These are phyloP conservation scores for Leccinum laetum DNA, from an alignment of 1,284 basidiomycete species.

Conservation along the genomic window DNA sequence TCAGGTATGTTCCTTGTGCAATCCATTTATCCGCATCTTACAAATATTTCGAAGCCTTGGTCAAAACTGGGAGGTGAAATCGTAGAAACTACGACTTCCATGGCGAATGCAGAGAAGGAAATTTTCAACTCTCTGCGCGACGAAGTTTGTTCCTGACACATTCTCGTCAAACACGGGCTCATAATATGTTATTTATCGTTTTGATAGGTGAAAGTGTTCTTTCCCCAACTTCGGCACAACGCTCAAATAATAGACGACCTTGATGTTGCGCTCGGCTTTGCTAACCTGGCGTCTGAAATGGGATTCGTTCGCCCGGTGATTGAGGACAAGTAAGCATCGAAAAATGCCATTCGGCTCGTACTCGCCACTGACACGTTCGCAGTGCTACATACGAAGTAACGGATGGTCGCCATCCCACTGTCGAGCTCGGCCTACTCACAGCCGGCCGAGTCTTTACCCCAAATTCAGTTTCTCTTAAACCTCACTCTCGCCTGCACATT, in stretches of 20 bases:
- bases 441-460: constrained; percentile 80
- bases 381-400: constrained; percentile 69
- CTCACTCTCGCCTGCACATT: constrained; percentile 65
- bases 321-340: constrained; percentile 63
- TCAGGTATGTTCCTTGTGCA: constrained; percentile 43
- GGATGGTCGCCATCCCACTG: constrained; percentile 90
- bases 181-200: not conserved
- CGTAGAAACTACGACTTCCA: constrained; percentile 53
- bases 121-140: constrained; percentile 69
- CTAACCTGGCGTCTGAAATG: constrained; percentile 80
- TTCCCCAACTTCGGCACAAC: constrained; percentile 65
- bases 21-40: not conserved
- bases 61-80: constrained; percentile 69
- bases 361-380: constrained; percentile 1
- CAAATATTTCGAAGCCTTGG: constrained; percentile 61
- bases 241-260: constrained; percentile 86
- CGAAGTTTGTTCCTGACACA: constrained; percentile 47
- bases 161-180: not conserved
- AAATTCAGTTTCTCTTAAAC: constrained; percentile 72
- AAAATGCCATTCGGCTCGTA: not conserved
- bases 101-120: constrained; percentile 63
- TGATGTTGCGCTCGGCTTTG: constrained; percentile 84
- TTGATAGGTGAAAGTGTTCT: constrained; percentile 60
- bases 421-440: constrained; percentile 84
- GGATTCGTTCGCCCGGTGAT: constrained; percentile 76